A percentile compares a stretch with the other conserved stretches of the same genome.
Evolutionary conservation across 306 rosid species (phyloP).

Genomic region (Fagus sylvatica): DNA sequence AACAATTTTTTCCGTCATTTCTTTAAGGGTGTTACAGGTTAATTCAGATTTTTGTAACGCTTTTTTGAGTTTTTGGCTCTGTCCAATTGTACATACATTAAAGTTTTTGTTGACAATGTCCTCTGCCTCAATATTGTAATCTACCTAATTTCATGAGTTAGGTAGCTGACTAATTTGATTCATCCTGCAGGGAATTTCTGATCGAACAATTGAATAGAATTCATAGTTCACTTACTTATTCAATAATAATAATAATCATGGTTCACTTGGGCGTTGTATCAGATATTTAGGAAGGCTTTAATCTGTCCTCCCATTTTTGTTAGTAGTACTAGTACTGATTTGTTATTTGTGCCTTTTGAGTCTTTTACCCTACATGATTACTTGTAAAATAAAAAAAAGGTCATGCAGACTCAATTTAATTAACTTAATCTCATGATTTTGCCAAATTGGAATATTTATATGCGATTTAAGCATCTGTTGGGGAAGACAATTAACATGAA

Average conservation of each 20-base stretch:
- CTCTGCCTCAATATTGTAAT: constrained; percentile 26
- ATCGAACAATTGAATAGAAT: not conserved
- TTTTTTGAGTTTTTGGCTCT: constrained; percentile 31
- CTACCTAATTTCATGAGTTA: not conserved
- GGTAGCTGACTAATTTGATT: constrained; percentile 13
- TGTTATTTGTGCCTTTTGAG: not conserved
- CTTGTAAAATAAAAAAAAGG: not conserved
- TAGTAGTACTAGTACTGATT: no score
- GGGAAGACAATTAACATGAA: constrained; percentile 65
- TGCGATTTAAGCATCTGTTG: constrained; percentile 37
- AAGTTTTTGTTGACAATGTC: constrained; percentile 16
- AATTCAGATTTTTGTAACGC: constrained; percentile 14
- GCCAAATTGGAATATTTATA: constrained; percentile 27
- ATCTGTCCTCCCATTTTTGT: not conserved
- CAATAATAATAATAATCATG: not conserved
- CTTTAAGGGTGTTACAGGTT: constrained; percentile 6
- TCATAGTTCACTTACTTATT: not conserved
- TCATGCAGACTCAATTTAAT: not conserved
- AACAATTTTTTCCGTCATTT: not conserved
- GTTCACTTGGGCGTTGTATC: not conserved
- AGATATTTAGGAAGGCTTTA: not conserved
- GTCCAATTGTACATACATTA: constrained; percentile 57
- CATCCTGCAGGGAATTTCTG: not conserved
- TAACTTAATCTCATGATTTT: not conserved
- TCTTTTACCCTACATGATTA: not conserved